phyloP scores from a whole-genome alignment of 257 asterid species.

The Anisodus tanguticus region DNA sequence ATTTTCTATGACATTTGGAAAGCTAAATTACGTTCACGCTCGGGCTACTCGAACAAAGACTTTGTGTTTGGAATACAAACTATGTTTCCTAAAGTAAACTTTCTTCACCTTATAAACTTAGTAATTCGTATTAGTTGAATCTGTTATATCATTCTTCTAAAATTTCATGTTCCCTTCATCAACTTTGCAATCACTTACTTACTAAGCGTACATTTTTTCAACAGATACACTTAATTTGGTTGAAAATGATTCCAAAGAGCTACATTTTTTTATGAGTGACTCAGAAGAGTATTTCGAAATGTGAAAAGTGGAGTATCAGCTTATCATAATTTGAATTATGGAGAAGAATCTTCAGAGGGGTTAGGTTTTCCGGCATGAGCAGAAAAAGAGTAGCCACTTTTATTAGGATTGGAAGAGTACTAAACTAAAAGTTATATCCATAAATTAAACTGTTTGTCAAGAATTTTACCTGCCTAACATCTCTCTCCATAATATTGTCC shows the following conservation, averaged over 20 bases:
- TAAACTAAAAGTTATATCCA: not conserved
- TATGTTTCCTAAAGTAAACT: not conserved
- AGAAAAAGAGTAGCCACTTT: not conserved
- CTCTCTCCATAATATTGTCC: constrained; percentile 60
- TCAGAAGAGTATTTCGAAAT: not conserved
- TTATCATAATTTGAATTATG: not conserved
- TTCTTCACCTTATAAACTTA: not conserved
- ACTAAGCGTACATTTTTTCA: not conserved
- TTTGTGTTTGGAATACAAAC: not conserved
- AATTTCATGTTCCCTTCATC: not conserved
- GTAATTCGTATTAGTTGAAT: not conserved
- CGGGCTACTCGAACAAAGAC: not conserved
- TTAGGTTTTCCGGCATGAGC: not conserved
- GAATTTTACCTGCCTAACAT: constrained; percentile 77
- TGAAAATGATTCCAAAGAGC: not conserved
- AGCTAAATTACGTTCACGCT: not conserved
- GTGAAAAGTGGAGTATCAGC: not conserved
- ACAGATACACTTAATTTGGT: not conserved
- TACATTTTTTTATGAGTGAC: not conserved
- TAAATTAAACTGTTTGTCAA: not conserved
- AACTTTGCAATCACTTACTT: not conserved
- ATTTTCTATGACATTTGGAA: not conserved
- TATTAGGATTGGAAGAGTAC: not conserved
- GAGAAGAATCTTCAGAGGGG: constrained; percentile 1
- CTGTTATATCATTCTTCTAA: not conserved